phyloP scores from a whole-genome alignment of 139 green algal species.

The Chlamydomonas applanata region DNA sequence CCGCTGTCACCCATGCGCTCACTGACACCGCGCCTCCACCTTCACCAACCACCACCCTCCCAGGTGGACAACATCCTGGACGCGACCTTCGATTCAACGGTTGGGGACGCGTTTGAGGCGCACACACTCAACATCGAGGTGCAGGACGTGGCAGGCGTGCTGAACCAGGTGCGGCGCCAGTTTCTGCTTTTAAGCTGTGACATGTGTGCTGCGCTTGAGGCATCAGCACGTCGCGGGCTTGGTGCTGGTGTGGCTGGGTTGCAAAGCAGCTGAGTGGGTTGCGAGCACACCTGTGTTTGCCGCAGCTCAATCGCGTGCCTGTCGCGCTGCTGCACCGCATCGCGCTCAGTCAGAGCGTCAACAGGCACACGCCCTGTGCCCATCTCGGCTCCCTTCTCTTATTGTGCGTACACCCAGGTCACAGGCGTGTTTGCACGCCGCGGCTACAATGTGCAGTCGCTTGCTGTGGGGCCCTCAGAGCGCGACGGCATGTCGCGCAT shows the following conservation, averaged over 20 bases:
- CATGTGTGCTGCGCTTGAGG: too few relatives aligned
- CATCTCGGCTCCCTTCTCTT: too few relatives aligned
- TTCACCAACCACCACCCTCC: too few relatives aligned
- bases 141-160: conserved; percentile 84
- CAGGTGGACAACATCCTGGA: conserved; percentile 76
- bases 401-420: too few relatives aligned
- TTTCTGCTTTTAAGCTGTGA: not conserved
- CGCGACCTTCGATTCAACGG: conserved; percentile 32
- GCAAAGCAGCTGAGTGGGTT: too few relatives aligned
- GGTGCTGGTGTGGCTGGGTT: not conserved
- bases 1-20: too few relatives aligned
- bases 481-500: conserved; percentile 81
- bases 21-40: too few relatives aligned
- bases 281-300: too few relatives aligned
- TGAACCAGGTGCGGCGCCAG: conserved; percentile 71
- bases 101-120: conserved; percentile 22
- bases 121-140: conserved; percentile 92
- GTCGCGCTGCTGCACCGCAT: too few relatives aligned
- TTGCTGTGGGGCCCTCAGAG: conserved; percentile 92
- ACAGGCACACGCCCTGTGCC: too few relatives aligned
- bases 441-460: conserved; percentile 97
- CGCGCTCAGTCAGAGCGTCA: too few relatives aligned
- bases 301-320: too few relatives aligned
- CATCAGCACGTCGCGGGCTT: not conserved
- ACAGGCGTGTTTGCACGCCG: conserved; percentile 92